These are phyloP conservation scores for Pterocarpus macrocarpus DNA, from an alignment of 306 rosid genomes.

Conservation along the genomic window DNA sequence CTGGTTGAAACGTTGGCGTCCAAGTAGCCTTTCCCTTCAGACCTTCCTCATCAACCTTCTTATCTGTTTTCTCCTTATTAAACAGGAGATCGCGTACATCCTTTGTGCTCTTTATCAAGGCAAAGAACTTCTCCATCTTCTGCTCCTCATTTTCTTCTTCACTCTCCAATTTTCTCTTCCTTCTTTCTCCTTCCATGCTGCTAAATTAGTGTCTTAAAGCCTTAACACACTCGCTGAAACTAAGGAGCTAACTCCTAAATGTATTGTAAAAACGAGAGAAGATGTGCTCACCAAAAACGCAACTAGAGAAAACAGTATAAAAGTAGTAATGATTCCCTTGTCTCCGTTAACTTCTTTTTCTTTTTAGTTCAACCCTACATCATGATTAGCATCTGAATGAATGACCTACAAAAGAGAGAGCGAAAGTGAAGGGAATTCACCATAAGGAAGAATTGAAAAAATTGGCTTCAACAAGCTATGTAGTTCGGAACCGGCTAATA, in stretches of 20 bases:
- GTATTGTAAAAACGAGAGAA: neutral
- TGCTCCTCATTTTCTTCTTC: slow-evolving; percentile 63
- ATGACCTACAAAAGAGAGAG: neutral
- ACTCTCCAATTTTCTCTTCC: slow-evolving; percentile 65
- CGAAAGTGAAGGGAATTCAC: neutral
- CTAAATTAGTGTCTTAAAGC: neutral
- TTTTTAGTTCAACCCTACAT: neutral
- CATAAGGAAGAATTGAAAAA: neutral
- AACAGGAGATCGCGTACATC: slow-evolving; percentile 52
- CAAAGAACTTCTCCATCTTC: slow-evolving; percentile 75
- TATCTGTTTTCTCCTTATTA: slow-evolving; percentile 16
- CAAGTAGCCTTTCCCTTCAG: slow-evolving; percentile 52
- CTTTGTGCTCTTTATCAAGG: slow-evolving; percentile 74
- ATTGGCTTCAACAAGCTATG: slow-evolving; percentile 11
- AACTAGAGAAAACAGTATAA: neutral
- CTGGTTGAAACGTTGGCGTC: slow-evolving; percentile 77
- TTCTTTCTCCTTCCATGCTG: slow-evolving; percentile 66
- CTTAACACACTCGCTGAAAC: too few relatives aligned
- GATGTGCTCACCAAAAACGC: neutral
- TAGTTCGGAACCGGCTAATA: neutral
- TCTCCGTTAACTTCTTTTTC: too few relatives aligned
- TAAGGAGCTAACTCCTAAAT: too few relatives aligned
- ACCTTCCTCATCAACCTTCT: slow-evolving; percentile 17
- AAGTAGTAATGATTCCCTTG: neutral
- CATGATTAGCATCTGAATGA: neutral